Conservation (phyloP, 2,329 filamentous ascomycete genomes). For the Botrytis aclada region DNA sequence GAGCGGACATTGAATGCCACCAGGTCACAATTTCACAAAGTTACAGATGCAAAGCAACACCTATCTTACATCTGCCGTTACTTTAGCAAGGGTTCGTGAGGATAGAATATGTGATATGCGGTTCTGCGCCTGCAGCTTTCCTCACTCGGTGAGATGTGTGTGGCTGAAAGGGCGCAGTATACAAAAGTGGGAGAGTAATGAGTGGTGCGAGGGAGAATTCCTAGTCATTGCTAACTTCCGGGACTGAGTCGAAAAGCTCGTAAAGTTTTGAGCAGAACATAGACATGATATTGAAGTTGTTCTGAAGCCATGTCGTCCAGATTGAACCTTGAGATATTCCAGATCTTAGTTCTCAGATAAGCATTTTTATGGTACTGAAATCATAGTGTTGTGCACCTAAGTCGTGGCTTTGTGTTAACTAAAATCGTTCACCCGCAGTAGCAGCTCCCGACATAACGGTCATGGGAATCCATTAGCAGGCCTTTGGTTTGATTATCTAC, state of each 20-base stretch:
- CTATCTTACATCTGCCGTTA: conserved; percentile 7
- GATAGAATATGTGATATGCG: conserved; percentile 18
- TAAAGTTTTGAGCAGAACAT: neutral
- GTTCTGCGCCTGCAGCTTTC: conserved; percentile 16
- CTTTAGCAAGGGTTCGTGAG: neutral
- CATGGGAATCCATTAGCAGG: conserved; percentile 21
- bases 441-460: conserved; percentile 21
- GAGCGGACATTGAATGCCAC: conserved; percentile 8
- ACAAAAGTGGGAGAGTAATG: conserved; percentile 15
- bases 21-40: conserved; percentile 2
- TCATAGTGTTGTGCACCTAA: conserved; percentile 16
- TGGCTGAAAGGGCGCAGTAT: conserved; percentile 15
- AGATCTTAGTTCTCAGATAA: conserved; percentile 21
- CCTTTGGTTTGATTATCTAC: neutral
- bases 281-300: neutral
- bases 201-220: neutral
- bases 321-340: conserved; percentile 14
- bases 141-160: conserved; percentile 21
- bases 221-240: neutral
- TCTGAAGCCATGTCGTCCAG: conserved; percentile 16
- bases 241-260: neutral
- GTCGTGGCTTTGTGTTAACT: conserved; percentile 18
- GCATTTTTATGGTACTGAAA: conserved; percentile 16
- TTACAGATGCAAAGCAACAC: conserved; percentile 12
- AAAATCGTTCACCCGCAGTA: conserved; percentile 22